Base-by-base conservation (phyloP, 495 filamentous ascomycete species). In the Astrothelium macrocarpum region DNA sequence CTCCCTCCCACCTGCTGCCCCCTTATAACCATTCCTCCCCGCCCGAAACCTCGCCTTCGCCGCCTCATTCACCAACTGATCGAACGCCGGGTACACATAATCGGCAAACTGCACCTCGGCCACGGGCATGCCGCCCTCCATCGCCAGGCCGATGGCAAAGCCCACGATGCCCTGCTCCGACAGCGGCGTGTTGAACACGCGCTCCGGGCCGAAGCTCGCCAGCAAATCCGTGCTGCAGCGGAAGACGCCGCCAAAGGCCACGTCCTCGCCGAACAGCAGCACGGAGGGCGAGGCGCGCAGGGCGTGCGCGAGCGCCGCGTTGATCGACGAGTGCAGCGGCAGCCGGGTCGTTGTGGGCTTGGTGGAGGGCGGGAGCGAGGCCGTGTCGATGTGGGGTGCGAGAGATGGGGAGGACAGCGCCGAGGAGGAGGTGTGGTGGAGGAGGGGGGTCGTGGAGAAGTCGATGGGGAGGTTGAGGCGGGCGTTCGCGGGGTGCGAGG, bases 71-170 rank as follows among this genome's bases (percentile, higher is more conserved):
- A 97, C 92, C 43, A 98, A 80, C 81, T 98, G 94, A 71, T 98
- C 94, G 67, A 97, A 97, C 1, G 94, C 91, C 1, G 94, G 94
- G 74, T 87, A 97, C 46, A 98, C 86, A 74, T 98, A 98, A 75
- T 98, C 94, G 39, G 94, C 95, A 71, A 98, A 98, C 75, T 98
- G 94, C 60, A 98, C 94, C 77, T 98, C 94, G 1, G 95, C 93
- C 20, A 98, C 84, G 0, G 94, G 89, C 60, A 87, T 89, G 88
- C 96, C 90, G 5, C 94, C 94, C 76, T 96, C 87, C 23, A 90
- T 87, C 0, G 93, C 93, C 20, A 85, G 83, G 1, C 94, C 94
- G 70, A 96, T 90, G 12, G 87, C 95, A 70, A 97, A 97, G 0
- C 94, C 94, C 60, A 93, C 83, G 68, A 98, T 95, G 0, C 94